Evolutionary conservation across 768 basidiomycete species (phyloP).

Genomic region (Tulasnella sp.): DNA sequence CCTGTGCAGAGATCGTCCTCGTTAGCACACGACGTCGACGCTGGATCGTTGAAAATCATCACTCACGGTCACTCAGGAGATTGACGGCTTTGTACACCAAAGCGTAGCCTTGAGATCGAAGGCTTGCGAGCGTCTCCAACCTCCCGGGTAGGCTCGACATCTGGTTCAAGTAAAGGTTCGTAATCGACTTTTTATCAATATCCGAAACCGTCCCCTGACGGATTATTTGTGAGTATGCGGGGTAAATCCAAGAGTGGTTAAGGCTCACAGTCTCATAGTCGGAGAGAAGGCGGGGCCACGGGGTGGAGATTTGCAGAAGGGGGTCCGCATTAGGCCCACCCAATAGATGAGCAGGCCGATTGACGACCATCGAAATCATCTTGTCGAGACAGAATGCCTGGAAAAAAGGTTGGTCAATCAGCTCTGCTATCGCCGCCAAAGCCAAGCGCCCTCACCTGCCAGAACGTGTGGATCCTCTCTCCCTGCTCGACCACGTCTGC

Average conservation of each 20-base stretch:
- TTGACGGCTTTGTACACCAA: background rate
- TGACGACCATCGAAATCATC: slow-evolving; percentile 6
- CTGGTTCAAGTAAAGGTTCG: background rate
- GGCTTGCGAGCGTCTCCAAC: background rate
- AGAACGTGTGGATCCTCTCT: slow-evolving; percentile 18
- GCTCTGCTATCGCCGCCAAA: background rate
- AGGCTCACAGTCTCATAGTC: slow-evolving; percentile 16
- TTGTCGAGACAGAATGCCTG: slow-evolving; percentile 12
- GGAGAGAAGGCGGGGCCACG: slow-evolving; percentile 10
- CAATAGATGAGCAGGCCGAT: background rate
- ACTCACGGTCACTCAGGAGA: background rate
- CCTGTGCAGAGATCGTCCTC: background rate
- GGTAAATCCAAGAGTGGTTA: background rate
- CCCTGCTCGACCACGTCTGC: slow-evolving; percentile 12
- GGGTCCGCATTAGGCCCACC: background rate
- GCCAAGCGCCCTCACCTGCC: background rate
- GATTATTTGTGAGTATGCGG: background rate
- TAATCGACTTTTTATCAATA: background rate
- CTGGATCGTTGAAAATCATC: too few relatives aligned
- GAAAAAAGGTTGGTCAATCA: background rate
- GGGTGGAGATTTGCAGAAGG: slow-evolving; percentile 4
- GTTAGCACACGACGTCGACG: background rate
- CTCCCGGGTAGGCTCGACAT: background rate
- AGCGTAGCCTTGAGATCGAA: slow-evolving; percentile 11
- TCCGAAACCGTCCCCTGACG: slow-evolving; percentile 12